A percentile compares a stretch with the other conserved stretches of the same genome.
These are phyloP conservation scores for Solanum hybrid DNA, from an alignment of 305 asterid genomes.

Conservation along the genomic window DNA sequence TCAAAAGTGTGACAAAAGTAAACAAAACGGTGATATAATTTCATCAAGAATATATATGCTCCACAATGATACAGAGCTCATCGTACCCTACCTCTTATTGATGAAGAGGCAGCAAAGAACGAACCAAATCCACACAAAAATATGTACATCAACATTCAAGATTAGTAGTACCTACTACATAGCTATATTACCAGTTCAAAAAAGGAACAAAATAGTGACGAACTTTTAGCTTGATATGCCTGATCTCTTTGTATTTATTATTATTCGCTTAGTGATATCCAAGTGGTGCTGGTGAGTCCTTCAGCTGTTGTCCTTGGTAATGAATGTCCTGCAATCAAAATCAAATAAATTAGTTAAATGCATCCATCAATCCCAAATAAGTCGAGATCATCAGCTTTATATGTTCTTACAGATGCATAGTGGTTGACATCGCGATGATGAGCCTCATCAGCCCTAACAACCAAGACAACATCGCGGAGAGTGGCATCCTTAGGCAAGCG, in stretches of 20 bases:
- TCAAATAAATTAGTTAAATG: background rate
- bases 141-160: background rate
- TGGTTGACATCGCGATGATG: constrained; percentile 90
- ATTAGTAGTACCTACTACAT: background rate
- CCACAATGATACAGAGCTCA: background rate
- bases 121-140: background rate
- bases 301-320: constrained; percentile 52
- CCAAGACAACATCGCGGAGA: constrained; percentile 64
- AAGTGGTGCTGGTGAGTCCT: constrained; percentile 59
- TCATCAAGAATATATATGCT: background rate
- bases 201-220: background rate
- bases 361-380: background rate
- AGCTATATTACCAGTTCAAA: background rate
- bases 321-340: constrained; percentile 56
- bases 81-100: background rate
- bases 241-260: background rate
- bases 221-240: background rate
- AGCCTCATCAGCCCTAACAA: constrained; percentile 78
- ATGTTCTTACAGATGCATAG: constrained; percentile 50
- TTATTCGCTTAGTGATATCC: constrained; percentile 41
- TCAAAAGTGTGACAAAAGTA: background rate
- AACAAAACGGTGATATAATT: background rate
- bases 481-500: constrained; percentile 45
- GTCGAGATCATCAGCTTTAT: background rate
- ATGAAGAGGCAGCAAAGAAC: background rate